Evolutionary conservation across 768 basidiomycete genomes (phyloP), one percentile per base, ranked within the genome.

Genomic region (Fomitopsis serialis): DNA sequence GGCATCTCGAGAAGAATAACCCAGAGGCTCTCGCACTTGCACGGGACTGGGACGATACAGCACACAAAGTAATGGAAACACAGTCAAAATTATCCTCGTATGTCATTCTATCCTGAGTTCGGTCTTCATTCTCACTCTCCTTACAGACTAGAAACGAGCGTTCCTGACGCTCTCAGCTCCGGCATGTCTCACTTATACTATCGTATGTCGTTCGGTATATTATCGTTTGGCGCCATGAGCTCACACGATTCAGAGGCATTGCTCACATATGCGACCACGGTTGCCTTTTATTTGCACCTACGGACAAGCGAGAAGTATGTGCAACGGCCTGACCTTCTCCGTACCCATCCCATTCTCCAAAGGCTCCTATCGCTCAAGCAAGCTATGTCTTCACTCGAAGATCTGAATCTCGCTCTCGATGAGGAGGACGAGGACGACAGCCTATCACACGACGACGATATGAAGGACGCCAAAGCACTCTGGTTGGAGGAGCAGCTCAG

Each of bases 281-380:
- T 98, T 43, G 89, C 94, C 1, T 98, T 94, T 72, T 98, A 96
- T 71, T 73, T 98, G 37, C 84, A 94, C 67, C 76, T 98, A n/a
- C 82, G 89, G 17, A 75, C 88, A 22, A 78, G 78, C 37, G 74
- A 80, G 55, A 80, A 87, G 69, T 83, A 84, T 64, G 74, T 79
- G 7, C 74, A 76, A 51, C 78, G 75, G 34, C 87, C 81, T 10
- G 77, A 81, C 54, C 77, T 79, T 36, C 77, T 92, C 52, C 81
- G 79, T 63, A 69, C 74, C 15, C 87, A 85, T 64, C 87, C 90
- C 3, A 83, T 93, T 60, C 75, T 92, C 54, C 70, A 74, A 27
- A 87, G 93, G 10, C 78, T 98, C 2, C 74, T 96, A 27, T 78
- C 82, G 13, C 79, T 98, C 44, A 96, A 96, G 69, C 84, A 92